A percentile compares a stretch with the other conserved stretches of the same genome.
Evolutionary conservation across 225 moss, liverwort and hornwort species (phyloP).

Genomic region (Thuidium tamariscinum): DNA sequence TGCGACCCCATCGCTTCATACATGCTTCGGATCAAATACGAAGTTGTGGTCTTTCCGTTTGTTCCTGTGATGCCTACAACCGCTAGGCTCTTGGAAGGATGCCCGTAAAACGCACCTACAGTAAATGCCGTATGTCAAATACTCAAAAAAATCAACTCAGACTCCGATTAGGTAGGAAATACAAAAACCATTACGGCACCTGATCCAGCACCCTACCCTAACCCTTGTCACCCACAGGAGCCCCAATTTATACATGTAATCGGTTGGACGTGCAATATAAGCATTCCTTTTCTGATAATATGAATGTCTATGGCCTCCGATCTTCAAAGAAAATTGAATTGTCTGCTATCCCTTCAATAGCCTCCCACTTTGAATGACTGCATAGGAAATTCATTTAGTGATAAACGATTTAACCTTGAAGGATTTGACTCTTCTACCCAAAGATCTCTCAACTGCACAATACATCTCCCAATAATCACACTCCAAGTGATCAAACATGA

Average conservation of each 20-base stretch:
- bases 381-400: not conserved
- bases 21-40: constrained; percentile 71
- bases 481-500: not conserved
- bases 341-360: not conserved
- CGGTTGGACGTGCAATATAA: not conserved
- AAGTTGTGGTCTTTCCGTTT: constrained; percentile 92
- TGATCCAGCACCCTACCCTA: not conserved
- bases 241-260: not conserved
- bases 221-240: not conserved
- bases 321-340: not conserved
- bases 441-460: not conserved
- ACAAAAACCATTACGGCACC: not conserved
- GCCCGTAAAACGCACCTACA: constrained; percentile 72
- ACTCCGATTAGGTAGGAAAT: not conserved
- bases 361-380: not conserved
- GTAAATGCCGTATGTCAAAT: not conserved
- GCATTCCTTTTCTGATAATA: not conserved
- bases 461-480: not conserved
- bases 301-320: not conserved
- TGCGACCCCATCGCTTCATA: constrained; percentile 81
- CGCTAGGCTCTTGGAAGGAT: constrained; percentile 67
- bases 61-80: constrained; percentile 94
- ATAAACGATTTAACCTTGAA: not conserved
- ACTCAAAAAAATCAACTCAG: not conserved
- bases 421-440: not conserved